Conservation (phyloP, 2,329 filamentous ascomycete species). For the Rhytidhysteron rufulum region DNA sequence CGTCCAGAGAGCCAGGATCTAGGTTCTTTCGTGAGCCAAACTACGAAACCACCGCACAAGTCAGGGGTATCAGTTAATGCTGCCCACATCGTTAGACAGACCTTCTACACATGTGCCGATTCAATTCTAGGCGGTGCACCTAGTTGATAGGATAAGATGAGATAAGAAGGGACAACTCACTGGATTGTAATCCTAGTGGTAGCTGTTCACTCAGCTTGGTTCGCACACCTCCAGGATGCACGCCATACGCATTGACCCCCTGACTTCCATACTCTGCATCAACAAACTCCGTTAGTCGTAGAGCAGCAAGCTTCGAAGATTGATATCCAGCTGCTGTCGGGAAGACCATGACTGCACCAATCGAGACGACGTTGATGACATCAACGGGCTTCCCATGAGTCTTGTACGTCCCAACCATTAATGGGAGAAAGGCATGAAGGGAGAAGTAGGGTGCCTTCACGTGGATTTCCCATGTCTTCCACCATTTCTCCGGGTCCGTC, state of each 20-base stretch:
- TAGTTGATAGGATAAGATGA: too few species aligned
- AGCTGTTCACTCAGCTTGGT: neutral
- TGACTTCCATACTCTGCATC: neutral
- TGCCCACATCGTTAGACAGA: neutral
- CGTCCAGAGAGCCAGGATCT: conserved; percentile 1
- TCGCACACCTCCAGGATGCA: conserved; percentile 2
- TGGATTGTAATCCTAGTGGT: neutral
- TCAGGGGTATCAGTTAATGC: neutral
- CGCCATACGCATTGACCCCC: neutral
- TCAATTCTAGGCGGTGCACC: neutral
- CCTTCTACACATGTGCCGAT: neutral
- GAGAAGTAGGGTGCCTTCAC: conserved; percentile 46
- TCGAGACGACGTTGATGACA: conserved; percentile 48
- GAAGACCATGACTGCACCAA: conserved; percentile 12
- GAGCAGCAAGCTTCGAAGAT: conserved; percentile 11
- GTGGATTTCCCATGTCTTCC: conserved; percentile 47
- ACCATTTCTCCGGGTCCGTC: conserved; percentile 36
- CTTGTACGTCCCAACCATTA: conserved; percentile 27
- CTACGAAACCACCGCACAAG: neutral
- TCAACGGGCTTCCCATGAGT: conserved; percentile 27
- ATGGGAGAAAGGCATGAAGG: conserved; percentile 44
- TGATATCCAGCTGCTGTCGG: conserved; percentile 37
- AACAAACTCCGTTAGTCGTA: neutral
- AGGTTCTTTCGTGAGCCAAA: conserved; percentile 1
- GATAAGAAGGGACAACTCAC: neutral